phyloP scores from a whole-genome alignment of 2,329 filamentous ascomycete genomes.

The Verticillium nonalfalfae region DNA sequence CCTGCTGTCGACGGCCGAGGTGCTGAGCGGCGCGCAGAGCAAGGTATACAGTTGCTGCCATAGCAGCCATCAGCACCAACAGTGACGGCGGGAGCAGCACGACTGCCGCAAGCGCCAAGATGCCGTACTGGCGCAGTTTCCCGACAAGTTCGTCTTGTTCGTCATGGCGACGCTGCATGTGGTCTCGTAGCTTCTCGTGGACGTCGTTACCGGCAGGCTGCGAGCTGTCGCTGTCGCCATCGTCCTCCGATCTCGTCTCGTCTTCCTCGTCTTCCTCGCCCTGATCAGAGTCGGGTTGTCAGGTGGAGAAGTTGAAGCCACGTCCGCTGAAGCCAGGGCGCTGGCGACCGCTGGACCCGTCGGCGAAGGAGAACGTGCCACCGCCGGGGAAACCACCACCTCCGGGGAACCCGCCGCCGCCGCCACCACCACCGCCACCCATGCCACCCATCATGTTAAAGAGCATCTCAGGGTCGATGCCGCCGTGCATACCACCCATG shows the following conservation, averaged over 20 bases:
- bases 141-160: slow-evolving; percentile 31
- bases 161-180: slow-evolving; percentile 23
- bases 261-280: slow-evolving; percentile 24
- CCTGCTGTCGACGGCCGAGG: not conserved
- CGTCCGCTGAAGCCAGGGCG: slow-evolving; percentile 22
- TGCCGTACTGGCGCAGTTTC: slow-evolving; percentile 33
- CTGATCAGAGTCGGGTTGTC: slow-evolving; percentile 35
- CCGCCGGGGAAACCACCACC: slow-evolving; percentile 46
- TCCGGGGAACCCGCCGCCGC: slow-evolving; percentile 24
- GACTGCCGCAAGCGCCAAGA: slow-evolving; percentile 32
- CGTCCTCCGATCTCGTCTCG: slow-evolving; percentile 19
- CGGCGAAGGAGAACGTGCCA: slow-evolving; percentile 52
- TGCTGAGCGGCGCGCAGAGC: slow-evolving; percentile 20
- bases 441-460: slow-evolving; percentile 79
- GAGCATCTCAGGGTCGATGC: slow-evolving; percentile 70
- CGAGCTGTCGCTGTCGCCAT: slow-evolving; percentile 17
- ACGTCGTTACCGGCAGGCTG: slow-evolving; percentile 16
- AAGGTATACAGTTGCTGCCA: slow-evolving; percentile 31
- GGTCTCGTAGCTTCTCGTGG: slow-evolving; percentile 20
- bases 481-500: slow-evolving; percentile 59
- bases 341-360: slow-evolving; percentile 24
- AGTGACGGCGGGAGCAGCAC: slow-evolving; percentile 41
- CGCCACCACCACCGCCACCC: slow-evolving; percentile 47
- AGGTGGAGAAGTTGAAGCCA: slow-evolving; percentile 36
- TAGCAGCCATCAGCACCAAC: slow-evolving; percentile 26